Base-by-base conservation (phyloP, 2,329 filamentous ascomycete species). In the Emmonsia crescens region DNA sequence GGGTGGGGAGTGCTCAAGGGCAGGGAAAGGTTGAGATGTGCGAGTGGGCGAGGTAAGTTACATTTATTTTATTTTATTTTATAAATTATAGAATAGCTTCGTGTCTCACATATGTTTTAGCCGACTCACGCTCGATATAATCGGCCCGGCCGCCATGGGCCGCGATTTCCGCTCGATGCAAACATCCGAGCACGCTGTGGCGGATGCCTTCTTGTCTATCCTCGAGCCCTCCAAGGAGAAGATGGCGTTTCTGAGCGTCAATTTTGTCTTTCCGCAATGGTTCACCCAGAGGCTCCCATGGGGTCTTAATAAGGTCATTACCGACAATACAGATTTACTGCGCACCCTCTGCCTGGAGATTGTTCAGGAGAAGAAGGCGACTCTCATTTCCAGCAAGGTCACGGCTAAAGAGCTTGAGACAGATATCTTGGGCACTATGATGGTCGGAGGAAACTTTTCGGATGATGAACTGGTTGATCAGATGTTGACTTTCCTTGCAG, bases 41-140 rank as follows among this genome's bases (percentile, higher is more conserved):
- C 16, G 68, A 69, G 5, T 73, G 71, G 71, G 72, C 68, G 14
- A 73, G 71, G 70, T 73, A 63, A 36, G 60, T 62, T 19, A n/a
- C n/a, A n/a, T n/a, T n/a, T n/a, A n/a, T n/a, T n/a, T n/a, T n/a
- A n/a, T n/a, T n/a, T n/a, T n/a, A n/a, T n/a, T n/a, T n/a, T n/a
- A n/a, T n/a, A n/a, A n/a, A n/a, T n/a, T n/a, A n/a, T n/a, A n/a
- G n/a, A n/a, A n/a, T n/a, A n/a, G n/a, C n/a, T n/a, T n/a, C n/a
- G n/a, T n/a, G n/a, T 29, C 9, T 21, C 51, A 57, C 33, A 21
- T 44, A 31, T 2, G n/a, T 4, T 24, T 27, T 52, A 73, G 71
- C 42, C 79, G 82, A 2, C 78, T 81, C 1, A 83, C 82, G 0
- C 77, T 85, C 9, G 82, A 85, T 64, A 82, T 85, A 52, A 85